Evolutionary conservation across 2,329 filamentous ascomycete genomes (phyloP), one percentile per base, ranked within the genome.

Genomic region (Fusarium setosum): DNA sequence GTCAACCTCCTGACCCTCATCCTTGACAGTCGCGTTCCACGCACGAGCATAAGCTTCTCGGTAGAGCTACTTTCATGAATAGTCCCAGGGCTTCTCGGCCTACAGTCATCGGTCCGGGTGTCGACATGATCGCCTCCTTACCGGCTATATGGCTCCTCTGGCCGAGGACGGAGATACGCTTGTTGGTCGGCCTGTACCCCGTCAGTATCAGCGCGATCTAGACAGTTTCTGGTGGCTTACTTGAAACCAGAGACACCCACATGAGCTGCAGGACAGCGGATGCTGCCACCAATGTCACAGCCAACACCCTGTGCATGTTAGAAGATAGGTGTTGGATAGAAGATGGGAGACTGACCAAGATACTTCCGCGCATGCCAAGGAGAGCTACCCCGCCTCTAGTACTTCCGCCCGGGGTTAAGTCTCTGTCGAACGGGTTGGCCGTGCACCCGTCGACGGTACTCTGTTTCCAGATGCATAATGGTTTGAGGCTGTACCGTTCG

Each of bases 401-500:
- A 2, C 82, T 86, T 2, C 90, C 89, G 5, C 90, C 89, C 0
- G 86, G 83, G 0, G 84, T 86, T n/a, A 87, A 79, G n/a, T 80
- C 77, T 3, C 84, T 79, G 57, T 89, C 89, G 42, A 82, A 76
- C 0, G 90, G 89, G 67, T 89, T 90, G n/a, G 89, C 73, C 0
- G 84, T 85, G 20, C 84, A 82, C 3, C 87, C 88, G 61, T 84
- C 87, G 24, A 89, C 74, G 64, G 91, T 89, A 64, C 88, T 89
- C 42, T 84, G 81, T 84, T 65, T 90, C 88, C 26, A 86, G 72
- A 6, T 79, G 78, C 59, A 79, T 79, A 57, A 86, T 73, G 2
- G 80, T 83, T 67, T 88, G 86, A 0, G 90, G 89, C 6, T 91
- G 83, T 54, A 90, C 92, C 1, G 90, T 92, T 74, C 92, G 91